Conservation (phyloP, 441 rosid genomes). For the Adansonia gregorii region DNA sequence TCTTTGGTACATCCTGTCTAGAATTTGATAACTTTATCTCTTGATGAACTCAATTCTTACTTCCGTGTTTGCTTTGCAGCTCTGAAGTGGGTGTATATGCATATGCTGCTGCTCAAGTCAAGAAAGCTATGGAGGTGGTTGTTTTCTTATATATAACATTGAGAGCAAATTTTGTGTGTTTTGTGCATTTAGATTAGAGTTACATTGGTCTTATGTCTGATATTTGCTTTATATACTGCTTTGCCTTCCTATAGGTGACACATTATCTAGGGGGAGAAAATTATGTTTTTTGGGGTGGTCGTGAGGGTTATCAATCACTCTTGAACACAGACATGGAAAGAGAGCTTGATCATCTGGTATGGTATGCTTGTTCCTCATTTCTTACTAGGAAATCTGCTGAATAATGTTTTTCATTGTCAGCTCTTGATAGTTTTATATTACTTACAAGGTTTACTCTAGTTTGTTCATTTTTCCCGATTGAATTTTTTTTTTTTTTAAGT, state of each 20-base stretch:
- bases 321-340: slow-evolving; percentile 96
- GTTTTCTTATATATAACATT: not conserved
- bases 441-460: not conserved
- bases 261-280: slow-evolving; percentile 96
- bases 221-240: not conserved
- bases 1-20: not conserved
- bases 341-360: slow-evolving; percentile 91
- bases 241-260: slow-evolving; percentile 57
- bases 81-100: slow-evolving; percentile 87
- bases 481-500: not conserved
- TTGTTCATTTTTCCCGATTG: not conserved
- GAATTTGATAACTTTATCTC: not conserved
- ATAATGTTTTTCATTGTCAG: not conserved
- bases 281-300: slow-evolving; percentile 99
- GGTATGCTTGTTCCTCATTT: slow-evolving; percentile 40
- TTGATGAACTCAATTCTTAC: not conserved
- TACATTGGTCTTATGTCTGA: not conserved
- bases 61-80: slow-evolving; percentile 41
- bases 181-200: not conserved
- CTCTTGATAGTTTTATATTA: not conserved
- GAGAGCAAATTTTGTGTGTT: not conserved
- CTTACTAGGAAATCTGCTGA: not conserved
- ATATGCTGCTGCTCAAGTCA: slow-evolving; percentile 97
- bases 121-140: slow-evolving; percentile 89
- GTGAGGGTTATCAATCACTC: slow-evolving; percentile 95